Evolutionary conservation across 768 basidiomycete genomes (phyloP).

Genomic region (Panaeolus papilionaceus): DNA sequence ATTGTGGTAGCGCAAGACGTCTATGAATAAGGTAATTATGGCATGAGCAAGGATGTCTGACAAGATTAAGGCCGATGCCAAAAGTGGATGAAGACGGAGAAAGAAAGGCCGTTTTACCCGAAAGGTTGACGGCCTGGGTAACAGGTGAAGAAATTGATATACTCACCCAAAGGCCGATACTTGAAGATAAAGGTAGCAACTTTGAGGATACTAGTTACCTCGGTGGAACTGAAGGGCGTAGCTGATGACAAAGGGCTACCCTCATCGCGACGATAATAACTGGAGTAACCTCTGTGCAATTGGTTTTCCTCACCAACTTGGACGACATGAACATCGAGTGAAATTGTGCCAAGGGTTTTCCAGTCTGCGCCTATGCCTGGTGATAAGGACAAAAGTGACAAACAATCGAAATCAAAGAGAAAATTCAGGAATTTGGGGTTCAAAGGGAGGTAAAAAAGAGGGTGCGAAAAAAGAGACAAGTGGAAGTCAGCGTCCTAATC

Average conservation of each 20-base stretch:
- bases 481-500: slow-evolving; percentile 14
- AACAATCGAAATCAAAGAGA: background rate
- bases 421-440: slow-evolving; percentile 7
- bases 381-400: slow-evolving; percentile 13
- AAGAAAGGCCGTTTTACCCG: background rate
- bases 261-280: slow-evolving; percentile 34
- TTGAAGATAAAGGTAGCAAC: slow-evolving; percentile 40
- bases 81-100: background rate
- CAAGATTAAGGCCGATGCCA: slow-evolving; percentile 4
- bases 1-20: slow-evolving; percentile 7
- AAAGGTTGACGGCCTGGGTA: slow-evolving; percentile 8
- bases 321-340: slow-evolving; percentile 37
- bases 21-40: background rate
- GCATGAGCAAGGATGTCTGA: background rate
- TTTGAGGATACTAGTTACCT: slow-evolving; percentile 37
- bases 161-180: slow-evolving; percentile 34
- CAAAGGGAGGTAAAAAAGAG: slow-evolving; percentile 17
- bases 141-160: background rate
- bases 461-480: slow-evolving; percentile 15
- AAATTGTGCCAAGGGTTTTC: slow-evolving; percentile 35
- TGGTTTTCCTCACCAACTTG: slow-evolving; percentile 36
- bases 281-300: slow-evolving; percentile 37
- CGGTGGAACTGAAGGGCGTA: slow-evolving; percentile 37
- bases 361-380: slow-evolving; percentile 34
- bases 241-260: slow-evolving; percentile 35